Conservation (phyloP, 306 rosid genomes). For the Cercis canadensis region DNA sequence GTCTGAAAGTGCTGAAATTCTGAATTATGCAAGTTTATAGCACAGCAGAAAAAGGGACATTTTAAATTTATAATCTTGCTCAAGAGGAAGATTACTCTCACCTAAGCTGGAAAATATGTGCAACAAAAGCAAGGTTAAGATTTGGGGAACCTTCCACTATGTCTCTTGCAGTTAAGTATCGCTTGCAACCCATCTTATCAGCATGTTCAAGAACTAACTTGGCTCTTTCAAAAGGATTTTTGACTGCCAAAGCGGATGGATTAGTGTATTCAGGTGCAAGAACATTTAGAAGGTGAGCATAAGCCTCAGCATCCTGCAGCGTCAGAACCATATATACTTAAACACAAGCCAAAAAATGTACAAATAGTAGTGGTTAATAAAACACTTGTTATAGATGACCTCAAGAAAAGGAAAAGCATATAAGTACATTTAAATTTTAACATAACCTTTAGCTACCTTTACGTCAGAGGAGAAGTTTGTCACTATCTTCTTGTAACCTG, state of each 20-base stretch:
- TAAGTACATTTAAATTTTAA: neutral
- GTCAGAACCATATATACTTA: slow-evolving; percentile 31
- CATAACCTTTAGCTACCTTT: slow-evolving; percentile 59
- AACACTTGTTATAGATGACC: slow-evolving; percentile 12
- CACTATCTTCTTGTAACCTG: slow-evolving; percentile 75
- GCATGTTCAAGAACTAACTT: slow-evolving; percentile 91
- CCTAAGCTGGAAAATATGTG: slow-evolving; percentile 97
- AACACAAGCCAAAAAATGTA: slow-evolving; percentile 14
- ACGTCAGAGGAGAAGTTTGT: slow-evolving; percentile 93
- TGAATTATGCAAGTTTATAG: slow-evolving; percentile 47
- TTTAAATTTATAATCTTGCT: neutral
- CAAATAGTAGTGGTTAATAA: slow-evolving; percentile 1
- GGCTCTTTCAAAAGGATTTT: slow-evolving; percentile 80
- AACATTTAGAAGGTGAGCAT: slow-evolving; percentile 87
- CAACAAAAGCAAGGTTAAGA: slow-evolving; percentile 96
- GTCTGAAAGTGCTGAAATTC: too few relatives aligned
- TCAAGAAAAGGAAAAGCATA: slow-evolving; percentile 23
- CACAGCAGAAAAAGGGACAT: slow-evolving; percentile 36
- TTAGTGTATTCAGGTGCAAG: slow-evolving; percentile 93
- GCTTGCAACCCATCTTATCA: slow-evolving; percentile 94
- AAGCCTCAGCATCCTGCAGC: slow-evolving; percentile 92
- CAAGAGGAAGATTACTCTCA: slow-evolving; percentile 39
- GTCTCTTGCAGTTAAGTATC: slow-evolving; percentile 92
- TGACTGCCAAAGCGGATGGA: slow-evolving; percentile 71
- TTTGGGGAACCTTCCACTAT: slow-evolving; percentile 98